Conservation (phyloP, 202 grass and related monocot species). For the Panicum virgatum region DNA sequence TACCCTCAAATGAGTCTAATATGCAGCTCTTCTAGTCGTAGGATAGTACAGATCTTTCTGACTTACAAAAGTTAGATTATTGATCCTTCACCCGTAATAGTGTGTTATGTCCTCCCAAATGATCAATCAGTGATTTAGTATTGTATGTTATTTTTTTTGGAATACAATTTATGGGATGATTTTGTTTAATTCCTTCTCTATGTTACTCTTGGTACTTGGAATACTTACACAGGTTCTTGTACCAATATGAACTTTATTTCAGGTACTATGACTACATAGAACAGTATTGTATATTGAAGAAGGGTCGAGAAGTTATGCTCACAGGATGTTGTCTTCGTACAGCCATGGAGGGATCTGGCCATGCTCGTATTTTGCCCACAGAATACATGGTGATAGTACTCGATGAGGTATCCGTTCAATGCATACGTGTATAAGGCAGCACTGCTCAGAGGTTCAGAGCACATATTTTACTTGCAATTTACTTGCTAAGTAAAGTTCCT, state of each 20-base stretch:
- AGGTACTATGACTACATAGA: constrained; percentile 89
- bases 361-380: constrained; percentile 81
- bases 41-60: not conserved
- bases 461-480: constrained; percentile 23
- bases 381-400: constrained; percentile 92
- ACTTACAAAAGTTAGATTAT: not conserved
- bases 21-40: not conserved
- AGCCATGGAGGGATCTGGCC: constrained; percentile 71
- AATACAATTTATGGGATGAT: not conserved
- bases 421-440: constrained; percentile 15
- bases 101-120: not conserved
- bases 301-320: constrained; percentile 83
- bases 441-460: not conserved
- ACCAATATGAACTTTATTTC: not conserved
- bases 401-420: constrained; percentile 71
- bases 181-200: constrained; percentile 8
- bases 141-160: constrained; percentile 14
- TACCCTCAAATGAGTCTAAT: not conserved
- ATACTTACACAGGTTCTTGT: not conserved
- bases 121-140: not conserved
- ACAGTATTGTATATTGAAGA: constrained; percentile 76
- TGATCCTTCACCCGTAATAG: not conserved
- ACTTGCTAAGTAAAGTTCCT: not conserved
- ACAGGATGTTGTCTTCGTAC: constrained; percentile 92
- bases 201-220: not conserved